Evolutionary conservation across 2,329 filamentous ascomycete species (phyloP).

Genomic region (Colletotrichum simmondsii): DNA sequence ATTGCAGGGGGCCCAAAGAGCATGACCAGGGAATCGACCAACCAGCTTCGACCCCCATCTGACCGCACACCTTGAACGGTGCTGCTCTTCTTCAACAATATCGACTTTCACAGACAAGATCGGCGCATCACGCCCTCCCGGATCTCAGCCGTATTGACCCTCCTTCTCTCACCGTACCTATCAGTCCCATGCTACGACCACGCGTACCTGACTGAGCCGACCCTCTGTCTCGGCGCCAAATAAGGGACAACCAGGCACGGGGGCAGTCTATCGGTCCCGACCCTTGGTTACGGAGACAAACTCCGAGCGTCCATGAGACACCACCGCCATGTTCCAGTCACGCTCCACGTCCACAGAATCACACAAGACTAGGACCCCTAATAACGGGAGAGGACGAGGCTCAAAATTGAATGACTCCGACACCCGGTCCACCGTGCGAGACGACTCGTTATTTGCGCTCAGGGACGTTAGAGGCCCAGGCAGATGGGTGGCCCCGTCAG

Average conservation of each 20-base stretch:
- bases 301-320: constrained; percentile 1
- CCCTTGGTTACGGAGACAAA: not conserved
- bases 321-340: not conserved
- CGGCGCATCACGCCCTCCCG: constrained; percentile 6
- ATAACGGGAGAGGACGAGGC: constrained; percentile 6
- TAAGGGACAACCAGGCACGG: constrained; percentile 5
- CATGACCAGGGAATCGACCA: not conserved
- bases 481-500: not conserved
- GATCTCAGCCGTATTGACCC: constrained; percentile 16
- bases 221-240: constrained; percentile 20
- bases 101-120: constrained; percentile 18
- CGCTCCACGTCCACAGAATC: not conserved
- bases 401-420: not conserved
- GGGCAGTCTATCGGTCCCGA: constrained; percentile 1
- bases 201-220: constrained; percentile 23
- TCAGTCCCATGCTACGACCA: not conserved
- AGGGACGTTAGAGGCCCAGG: not conserved
- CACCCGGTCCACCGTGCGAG: not conserved
- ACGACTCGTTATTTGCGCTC: constrained; percentile 9
- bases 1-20: not conserved
- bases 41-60: not conserved
- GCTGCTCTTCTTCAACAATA: constrained; percentile 17
- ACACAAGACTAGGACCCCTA: constrained; percentile 1
- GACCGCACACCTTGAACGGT: constrained; percentile 1
- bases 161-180: not conserved